Evolutionary conservation across 495 filamentous ascomycete species (phyloP).

Genomic region (Penicillium angulare): DNA sequence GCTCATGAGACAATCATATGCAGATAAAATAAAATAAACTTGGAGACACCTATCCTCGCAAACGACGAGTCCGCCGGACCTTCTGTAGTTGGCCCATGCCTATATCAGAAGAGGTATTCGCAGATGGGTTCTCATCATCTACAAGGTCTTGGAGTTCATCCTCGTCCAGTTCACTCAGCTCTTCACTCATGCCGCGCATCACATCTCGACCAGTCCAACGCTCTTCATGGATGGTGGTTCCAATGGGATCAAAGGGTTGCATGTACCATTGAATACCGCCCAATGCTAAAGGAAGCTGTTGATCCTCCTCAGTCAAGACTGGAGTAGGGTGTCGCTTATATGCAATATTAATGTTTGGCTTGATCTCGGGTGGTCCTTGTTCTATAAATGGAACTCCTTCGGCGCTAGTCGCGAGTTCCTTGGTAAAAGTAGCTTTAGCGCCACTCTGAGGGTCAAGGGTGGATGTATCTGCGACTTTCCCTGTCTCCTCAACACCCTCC

Average conservation of each 20-base stretch:
- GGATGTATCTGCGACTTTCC: not conserved
- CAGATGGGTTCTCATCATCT: slow-evolving; percentile 38
- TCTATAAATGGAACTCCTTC: slow-evolving; percentile 15
- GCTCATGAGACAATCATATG: slow-evolving; percentile 4
- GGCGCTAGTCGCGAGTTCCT: not conserved
- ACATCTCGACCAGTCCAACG: slow-evolving; percentile 75
- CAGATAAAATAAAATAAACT: slow-evolving; percentile 8
- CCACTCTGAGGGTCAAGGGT: slow-evolving; percentile 2
- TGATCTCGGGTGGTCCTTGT: slow-evolving; percentile 9
- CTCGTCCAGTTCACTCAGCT: slow-evolving; percentile 84
- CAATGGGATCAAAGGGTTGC: slow-evolving; percentile 71
- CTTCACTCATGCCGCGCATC: slow-evolving; percentile 76
- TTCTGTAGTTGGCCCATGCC: slow-evolving; percentile 17
- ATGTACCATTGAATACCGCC: slow-evolving; percentile 91
- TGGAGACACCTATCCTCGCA: slow-evolving; percentile 38
- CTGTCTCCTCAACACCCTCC: slow-evolving; percentile 21
- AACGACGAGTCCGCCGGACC: slow-evolving; percentile 39
- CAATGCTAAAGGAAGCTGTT: slow-evolving; percentile 56
- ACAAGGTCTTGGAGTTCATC: slow-evolving; percentile 72
- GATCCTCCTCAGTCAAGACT: slow-evolving; percentile 39
- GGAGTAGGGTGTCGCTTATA: slow-evolving; percentile 27
- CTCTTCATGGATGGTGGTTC: slow-evolving; percentile 74
- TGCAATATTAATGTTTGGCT: slow-evolving; percentile 8
- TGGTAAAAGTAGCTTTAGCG: not conserved
- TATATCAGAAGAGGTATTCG: slow-evolving; percentile 6